Conservation (phyloP, 371 early-diverging fungal genomes). For the Actinomucor elegans region DNA sequence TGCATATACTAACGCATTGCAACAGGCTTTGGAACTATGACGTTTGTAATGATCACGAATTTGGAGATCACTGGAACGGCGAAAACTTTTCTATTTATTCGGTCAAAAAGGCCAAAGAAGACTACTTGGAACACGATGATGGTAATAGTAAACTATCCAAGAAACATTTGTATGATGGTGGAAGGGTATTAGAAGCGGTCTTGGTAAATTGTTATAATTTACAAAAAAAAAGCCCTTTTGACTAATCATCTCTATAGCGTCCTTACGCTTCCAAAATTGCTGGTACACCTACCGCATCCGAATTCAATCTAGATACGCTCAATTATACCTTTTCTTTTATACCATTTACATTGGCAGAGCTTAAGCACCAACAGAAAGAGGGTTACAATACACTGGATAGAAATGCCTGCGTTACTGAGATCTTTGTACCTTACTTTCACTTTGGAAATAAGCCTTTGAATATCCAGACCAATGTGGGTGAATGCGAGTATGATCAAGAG, state of each 20-base stretch:
- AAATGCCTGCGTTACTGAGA: slow-evolving; percentile 50
- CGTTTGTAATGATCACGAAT: slow-evolving; percentile 71
- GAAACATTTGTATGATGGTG: slow-evolving; percentile 66
- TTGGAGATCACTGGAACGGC: slow-evolving; percentile 89
- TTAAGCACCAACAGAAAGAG: neutral
- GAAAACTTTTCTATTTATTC: slow-evolving; percentile 86
- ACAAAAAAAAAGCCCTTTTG: too few relatives aligned
- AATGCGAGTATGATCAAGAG: slow-evolving; percentile 63
- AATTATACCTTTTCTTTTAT: slow-evolving; percentile 61
- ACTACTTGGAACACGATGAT: slow-evolving; percentile 16
- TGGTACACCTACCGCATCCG: slow-evolving; percentile 62
- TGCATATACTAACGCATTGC: too few relatives aligned
- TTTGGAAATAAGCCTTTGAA: slow-evolving; percentile 49
- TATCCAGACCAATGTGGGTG: slow-evolving; percentile 63
- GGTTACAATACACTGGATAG: slow-evolving; percentile 10
- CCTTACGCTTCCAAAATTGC: slow-evolving; percentile 82
- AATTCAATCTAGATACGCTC: slow-evolving; percentile 59
- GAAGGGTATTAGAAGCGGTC: slow-evolving; percentile 78
- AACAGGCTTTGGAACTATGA: slow-evolving; percentile 89
- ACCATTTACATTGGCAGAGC: slow-evolving; percentile 13
- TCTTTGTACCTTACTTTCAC: slow-evolving; percentile 75
- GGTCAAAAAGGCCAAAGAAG: slow-evolving; percentile 10
- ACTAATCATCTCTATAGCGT: too few relatives aligned
- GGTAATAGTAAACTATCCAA: slow-evolving; percentile 27
- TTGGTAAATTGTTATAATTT: slow-evolving; percentile 49